These are phyloP conservation scores for Rugonectria rugulosa DNA, from an alignment of 2,329 filamentous ascomycete species.

Conservation along the genomic window DNA sequence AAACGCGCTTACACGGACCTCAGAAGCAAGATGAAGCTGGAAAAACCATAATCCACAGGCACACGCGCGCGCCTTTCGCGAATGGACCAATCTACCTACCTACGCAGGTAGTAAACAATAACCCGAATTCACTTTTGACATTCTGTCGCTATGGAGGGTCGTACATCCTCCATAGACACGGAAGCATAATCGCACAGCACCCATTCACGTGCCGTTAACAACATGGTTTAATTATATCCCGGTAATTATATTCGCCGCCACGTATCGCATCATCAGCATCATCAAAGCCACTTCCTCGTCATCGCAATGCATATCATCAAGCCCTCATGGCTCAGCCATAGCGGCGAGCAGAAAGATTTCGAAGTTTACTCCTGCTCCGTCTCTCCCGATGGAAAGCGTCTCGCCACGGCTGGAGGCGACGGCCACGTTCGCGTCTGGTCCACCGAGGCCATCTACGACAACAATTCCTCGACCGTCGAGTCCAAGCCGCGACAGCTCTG, in stretches of 20 bases:
- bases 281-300: background rate
- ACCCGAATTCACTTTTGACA: too few relatives aligned
- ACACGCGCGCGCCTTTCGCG: too few relatives aligned
- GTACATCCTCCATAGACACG: too few relatives aligned
- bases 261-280: background rate
- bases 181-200: too few relatives aligned
- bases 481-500: constrained; percentile 89
- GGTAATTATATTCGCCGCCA: too few relatives aligned
- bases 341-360: constrained; percentile 96
- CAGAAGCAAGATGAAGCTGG: too few relatives aligned
- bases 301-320: constrained; percentile 83
- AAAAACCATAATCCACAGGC: too few relatives aligned
- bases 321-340: constrained; percentile 94
- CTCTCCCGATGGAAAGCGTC: constrained; percentile 88
- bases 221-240: too few relatives aligned
- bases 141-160: too few relatives aligned
- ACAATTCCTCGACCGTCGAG: constrained; percentile 75
- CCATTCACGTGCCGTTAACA: too few relatives aligned
- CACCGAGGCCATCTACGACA: constrained; percentile 88
- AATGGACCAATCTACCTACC: too few relatives aligned
- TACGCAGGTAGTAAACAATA: too few relatives aligned
- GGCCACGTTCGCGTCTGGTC: constrained; percentile 98
- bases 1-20: background rate
- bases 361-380: constrained; percentile 99
- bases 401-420: constrained; percentile 96